These are phyloP conservation scores for Senna siamea DNA, from an alignment of 306 rosid genomes.

Conservation along the genomic window DNA sequence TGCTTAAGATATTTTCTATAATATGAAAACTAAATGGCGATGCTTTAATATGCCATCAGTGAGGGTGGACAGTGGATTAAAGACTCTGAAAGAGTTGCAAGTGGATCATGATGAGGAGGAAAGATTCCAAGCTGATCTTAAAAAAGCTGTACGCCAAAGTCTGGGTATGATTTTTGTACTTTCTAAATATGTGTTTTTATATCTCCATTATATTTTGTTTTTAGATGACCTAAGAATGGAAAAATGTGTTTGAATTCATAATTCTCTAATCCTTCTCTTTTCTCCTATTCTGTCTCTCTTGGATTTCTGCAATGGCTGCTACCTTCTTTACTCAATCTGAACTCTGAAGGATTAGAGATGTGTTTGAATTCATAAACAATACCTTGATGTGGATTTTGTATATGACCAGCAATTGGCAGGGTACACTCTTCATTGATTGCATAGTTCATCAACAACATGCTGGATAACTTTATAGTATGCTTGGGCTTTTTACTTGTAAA, in stretches of 20 bases:
- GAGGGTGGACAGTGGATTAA: slow-evolving; percentile 57
- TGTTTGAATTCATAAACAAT: slow-evolving; percentile 1
- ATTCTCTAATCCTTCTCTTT: slow-evolving; percentile 9
- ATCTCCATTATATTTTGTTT: slow-evolving; percentile 9
- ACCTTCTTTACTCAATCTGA: slow-evolving; percentile 12
- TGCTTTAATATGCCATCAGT: slow-evolving; percentile 42
- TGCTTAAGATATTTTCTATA: slow-evolving; percentile 33
- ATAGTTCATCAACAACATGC: slow-evolving; percentile 19
- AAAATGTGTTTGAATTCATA: slow-evolving; percentile 23
- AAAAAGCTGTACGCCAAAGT: slow-evolving; percentile 88
- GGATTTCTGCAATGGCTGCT: not conserved
- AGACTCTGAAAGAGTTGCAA: slow-evolving; percentile 53
- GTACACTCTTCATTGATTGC: slow-evolving; percentile 24
- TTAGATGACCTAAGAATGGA: slow-evolving; percentile 21
- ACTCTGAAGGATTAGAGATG: too few relatives aligned
- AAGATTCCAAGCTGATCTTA: slow-evolving; percentile 92
- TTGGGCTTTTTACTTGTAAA: not conserved
- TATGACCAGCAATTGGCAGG: not conserved
- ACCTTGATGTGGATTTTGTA: not conserved
- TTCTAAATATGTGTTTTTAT: slow-evolving; percentile 3
- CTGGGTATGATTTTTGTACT: slow-evolving; percentile 62
- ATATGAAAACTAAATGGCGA: slow-evolving; percentile 31
- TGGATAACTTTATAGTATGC: not conserved
- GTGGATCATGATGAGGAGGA: slow-evolving; percentile 84
- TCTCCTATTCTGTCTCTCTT: slow-evolving; percentile 9